A percentile compares a stretch with the other conserved stretches of the same genome.
phyloP scores from a whole-genome alignment of 2,329 filamentous ascomycete genomes.

The Claviceps humidiphila region DNA sequence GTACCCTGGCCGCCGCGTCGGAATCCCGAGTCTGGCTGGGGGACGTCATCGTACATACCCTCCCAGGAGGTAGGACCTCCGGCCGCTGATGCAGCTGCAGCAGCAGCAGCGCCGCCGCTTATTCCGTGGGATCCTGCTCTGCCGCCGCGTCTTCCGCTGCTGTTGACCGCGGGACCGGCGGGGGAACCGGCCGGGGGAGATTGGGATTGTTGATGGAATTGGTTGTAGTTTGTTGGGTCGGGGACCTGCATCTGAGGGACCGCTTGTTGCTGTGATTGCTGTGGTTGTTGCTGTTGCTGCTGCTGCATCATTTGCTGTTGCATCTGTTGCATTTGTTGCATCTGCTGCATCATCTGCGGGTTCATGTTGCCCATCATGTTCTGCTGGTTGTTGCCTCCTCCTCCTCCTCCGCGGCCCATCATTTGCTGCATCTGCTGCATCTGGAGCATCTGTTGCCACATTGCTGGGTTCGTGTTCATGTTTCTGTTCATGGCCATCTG shows the following conservation, averaged over 20 bases:
- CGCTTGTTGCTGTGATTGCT: conserved; percentile 21
- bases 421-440: conserved; percentile 58
- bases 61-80: conserved; percentile 81
- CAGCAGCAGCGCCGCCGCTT: conserved; percentile 18
- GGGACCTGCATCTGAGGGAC: conserved; percentile 11
- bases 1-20: conserved; percentile 27
- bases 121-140: conserved; percentile 14
- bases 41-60: conserved; percentile 95
- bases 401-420: conserved; percentile 30
- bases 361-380: conserved; percentile 31
- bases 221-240: conserved; percentile 5
- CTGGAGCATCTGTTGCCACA: conserved; percentile 65
- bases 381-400: conserved; percentile 20
- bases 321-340: conserved; percentile 27
- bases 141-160: conserved; percentile 12
- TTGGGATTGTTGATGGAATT: conserved; percentile 34
- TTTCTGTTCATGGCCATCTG: conserved; percentile 75
- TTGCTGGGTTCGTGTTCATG: conserved; percentile 60
- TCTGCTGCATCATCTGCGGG: conserved; percentile 46
- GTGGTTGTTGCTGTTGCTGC: conserved; percentile 30
- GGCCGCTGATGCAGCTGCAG: conserved; percentile 14
- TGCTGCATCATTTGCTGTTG: conserved; percentile 31
- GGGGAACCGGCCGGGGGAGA: conserved; percentile 18
- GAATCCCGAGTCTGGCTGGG: conserved; percentile 55
- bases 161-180: conserved; percentile 1